phyloP scores from a whole-genome alignment of 2,329 filamentous ascomycete species.

The Basipetospora chlamydospora region DNA sequence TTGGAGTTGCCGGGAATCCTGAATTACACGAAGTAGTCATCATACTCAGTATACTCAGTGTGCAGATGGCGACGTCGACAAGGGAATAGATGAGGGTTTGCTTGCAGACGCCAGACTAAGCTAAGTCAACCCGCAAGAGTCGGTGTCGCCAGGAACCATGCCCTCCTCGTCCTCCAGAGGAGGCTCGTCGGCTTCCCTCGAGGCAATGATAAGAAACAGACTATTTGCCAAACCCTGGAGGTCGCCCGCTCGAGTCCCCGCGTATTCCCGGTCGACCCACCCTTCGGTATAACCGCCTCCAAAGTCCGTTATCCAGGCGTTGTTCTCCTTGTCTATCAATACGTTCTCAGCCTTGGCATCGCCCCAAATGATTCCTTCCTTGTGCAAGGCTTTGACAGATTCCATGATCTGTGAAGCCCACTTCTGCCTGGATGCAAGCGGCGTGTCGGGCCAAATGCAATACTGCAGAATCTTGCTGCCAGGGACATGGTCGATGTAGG shows the following conservation, averaged over 20 bases:
- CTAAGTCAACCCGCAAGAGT: too few species aligned
- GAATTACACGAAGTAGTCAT: too few species aligned
- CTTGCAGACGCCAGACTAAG: too few species aligned
- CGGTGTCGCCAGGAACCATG: too few species aligned
- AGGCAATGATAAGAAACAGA: too few species aligned
- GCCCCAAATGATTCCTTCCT: slow-evolving; percentile 12
- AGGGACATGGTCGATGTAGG: slow-evolving; percentile 8
- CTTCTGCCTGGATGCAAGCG: slow-evolving; percentile 5
- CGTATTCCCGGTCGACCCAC: slow-evolving; percentile 14
- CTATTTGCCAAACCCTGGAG: slow-evolving; percentile 10
- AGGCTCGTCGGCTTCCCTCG: too few species aligned
- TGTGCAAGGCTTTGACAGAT: slow-evolving; percentile 10
- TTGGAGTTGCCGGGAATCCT: too few species aligned
- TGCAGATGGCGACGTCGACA: too few species aligned
- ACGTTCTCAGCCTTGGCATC: slow-evolving; percentile 16
- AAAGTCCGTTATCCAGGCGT: slow-evolving; percentile 19
- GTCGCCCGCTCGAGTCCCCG: slow-evolving; percentile 14
- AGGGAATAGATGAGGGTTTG: too few species aligned
- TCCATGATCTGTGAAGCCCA: slow-evolving; percentile 10
- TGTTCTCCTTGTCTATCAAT: slow-evolving; percentile 14
- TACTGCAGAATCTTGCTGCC: not conserved
- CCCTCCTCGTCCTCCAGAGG: too few species aligned
- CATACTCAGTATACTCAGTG: too few species aligned
- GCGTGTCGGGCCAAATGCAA: not conserved
- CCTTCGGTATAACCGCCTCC: slow-evolving; percentile 16